These are phyloP conservation scores for Phytophthora podocarpi DNA, from an alignment of 352 stramenopile species.

Conservation along the genomic window DNA sequence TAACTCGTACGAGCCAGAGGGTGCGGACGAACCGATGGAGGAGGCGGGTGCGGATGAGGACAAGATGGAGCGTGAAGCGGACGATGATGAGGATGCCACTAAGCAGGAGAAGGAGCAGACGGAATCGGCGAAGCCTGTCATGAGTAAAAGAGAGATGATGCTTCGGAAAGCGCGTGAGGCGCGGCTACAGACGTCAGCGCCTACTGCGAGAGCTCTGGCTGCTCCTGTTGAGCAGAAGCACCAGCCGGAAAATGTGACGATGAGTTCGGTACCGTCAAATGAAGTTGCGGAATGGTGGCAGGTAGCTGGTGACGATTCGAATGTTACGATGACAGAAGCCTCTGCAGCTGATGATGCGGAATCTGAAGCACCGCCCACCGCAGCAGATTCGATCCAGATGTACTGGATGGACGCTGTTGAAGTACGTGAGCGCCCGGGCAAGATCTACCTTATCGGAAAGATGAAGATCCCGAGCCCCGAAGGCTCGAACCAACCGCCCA, in stretches of 20 bases:
- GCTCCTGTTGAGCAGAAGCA: conserved; percentile 37
- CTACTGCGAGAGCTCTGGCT: conserved; percentile 61
- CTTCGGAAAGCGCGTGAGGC: conserved; percentile 67
- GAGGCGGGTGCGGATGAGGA: conserved; percentile 34
- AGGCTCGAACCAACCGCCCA: conserved; percentile 38
- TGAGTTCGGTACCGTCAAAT: conserved; percentile 78
- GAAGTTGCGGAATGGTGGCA: conserved; percentile 89
- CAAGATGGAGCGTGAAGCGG: conserved; percentile 25
- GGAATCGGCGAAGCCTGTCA: conserved; percentile 21
- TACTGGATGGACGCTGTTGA: conserved; percentile 98
- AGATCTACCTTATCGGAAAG: conserved; percentile 98
- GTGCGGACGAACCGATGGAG: conserved; percentile 39
- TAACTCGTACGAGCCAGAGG: conserved; percentile 40
- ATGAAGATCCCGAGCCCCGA: conserved; percentile 63
- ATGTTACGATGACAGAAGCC: conserved; percentile 24
- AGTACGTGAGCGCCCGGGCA: conserved; percentile 92
- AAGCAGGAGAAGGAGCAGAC: conserved; percentile 16
- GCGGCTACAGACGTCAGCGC: conserved; percentile 63
- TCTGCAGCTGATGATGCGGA: conserved; percentile 35
- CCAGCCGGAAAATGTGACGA: conserved; percentile 16
- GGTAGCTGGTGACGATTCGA: conserved; percentile 35
- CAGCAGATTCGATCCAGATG: conserved; percentile 90
- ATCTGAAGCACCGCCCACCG: conserved; percentile 32
- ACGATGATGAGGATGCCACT: neutral
- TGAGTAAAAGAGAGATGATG: conserved; percentile 82